These are phyloP conservation scores for Orbilia quercus DNA, from an alignment of 2,329 filamentous ascomycete genomes.

Conservation along the genomic window DNA sequence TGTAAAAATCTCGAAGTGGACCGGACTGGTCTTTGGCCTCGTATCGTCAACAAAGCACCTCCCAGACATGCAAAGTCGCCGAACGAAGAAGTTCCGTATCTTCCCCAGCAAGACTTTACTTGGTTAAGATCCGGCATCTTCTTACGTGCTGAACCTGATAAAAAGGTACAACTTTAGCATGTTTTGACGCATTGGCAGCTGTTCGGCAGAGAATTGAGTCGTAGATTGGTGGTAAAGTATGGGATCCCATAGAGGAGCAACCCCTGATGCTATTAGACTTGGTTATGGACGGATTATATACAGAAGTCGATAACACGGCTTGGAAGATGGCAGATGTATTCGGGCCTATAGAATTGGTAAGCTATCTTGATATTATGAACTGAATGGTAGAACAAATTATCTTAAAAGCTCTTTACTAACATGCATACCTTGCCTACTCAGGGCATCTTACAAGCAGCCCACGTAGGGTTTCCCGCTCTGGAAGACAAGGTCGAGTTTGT, in stretches of 20 bases:
- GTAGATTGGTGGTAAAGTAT: slow-evolving; percentile 15
- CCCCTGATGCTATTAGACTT: slow-evolving; percentile 58
- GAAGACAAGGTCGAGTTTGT: slow-evolving; percentile 57
- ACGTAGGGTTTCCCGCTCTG: slow-evolving; percentile 7
- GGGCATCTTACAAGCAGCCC: slow-evolving; percentile 24
- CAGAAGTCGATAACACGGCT: slow-evolving; percentile 56
- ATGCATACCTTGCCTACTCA: slow-evolving; percentile 11
- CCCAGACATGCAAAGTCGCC: neutral
- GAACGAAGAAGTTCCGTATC: neutral
- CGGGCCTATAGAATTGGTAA: slow-evolving; percentile 56
- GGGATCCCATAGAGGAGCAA: slow-evolving; percentile 37
- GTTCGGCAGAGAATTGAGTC: slow-evolving; percentile 18
- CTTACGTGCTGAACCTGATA: slow-evolving; percentile 25
- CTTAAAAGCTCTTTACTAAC: neutral
- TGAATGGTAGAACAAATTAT: neutral
- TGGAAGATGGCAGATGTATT: slow-evolving; percentile 58
- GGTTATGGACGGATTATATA: slow-evolving; percentile 58
- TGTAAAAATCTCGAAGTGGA: slow-evolving; percentile 61
- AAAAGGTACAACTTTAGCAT: slow-evolving; percentile 47
- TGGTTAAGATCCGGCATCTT: slow-evolving; percentile 57
- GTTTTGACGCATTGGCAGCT: slow-evolving; percentile 49
- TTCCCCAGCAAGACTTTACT: slow-evolving; percentile 50
- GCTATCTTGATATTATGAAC: slow-evolving; percentile 9
- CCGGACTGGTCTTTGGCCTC: neutral
- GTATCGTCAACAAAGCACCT: slow-evolving; percentile 12